phyloP scores from a whole-genome alignment of 1,284 basidiomycete genomes.

The Microbotryum violaceum region DNA sequence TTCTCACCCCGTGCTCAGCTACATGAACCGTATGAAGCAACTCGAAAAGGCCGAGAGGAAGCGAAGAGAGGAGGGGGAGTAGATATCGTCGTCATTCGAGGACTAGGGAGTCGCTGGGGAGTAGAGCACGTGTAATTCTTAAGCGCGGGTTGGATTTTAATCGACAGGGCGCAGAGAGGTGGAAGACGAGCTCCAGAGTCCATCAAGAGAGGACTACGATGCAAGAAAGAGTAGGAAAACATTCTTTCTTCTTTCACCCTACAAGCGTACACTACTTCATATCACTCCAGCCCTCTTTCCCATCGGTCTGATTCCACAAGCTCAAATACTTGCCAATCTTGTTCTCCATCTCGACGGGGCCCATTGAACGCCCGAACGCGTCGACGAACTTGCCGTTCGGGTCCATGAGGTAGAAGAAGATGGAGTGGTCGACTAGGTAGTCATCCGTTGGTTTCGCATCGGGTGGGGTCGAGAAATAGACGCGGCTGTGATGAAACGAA shows the following conservation, averaged over 20 bases:
- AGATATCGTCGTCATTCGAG: background rate
- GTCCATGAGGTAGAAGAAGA: conserved; percentile 89
- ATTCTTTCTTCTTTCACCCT: background rate
- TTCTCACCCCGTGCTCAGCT: conserved; percentile 13
- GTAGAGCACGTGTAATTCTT: no score
- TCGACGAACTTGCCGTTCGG: conserved; percentile 91
- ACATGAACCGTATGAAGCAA: conserved; percentile 32
- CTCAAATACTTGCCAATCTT: conserved; percentile 49
- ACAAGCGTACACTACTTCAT: background rate
- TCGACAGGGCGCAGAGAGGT: no score
- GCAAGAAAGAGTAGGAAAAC: no score
- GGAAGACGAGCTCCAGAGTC: no score
- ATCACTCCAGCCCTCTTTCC: conserved; percentile 20
- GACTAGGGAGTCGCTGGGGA: no score
- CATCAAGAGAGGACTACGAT: no score
- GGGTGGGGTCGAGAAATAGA: conserved; percentile 97
- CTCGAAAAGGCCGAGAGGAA: conserved; percentile 19
- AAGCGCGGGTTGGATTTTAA: no score
- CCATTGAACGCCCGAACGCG: conserved; percentile 82
- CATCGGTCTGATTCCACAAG: conserved; percentile 44
- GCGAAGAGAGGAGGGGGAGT: conserved; percentile 10
- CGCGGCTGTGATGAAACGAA: conserved; percentile 47
- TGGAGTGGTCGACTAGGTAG: conserved; percentile 84
- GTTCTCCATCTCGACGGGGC: conserved; percentile 57
- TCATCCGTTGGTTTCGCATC: conserved; percentile 64